Conservation (phyloP, 2,329 filamentous ascomycete species). For the Arthrinium phaeospermum region DNA sequence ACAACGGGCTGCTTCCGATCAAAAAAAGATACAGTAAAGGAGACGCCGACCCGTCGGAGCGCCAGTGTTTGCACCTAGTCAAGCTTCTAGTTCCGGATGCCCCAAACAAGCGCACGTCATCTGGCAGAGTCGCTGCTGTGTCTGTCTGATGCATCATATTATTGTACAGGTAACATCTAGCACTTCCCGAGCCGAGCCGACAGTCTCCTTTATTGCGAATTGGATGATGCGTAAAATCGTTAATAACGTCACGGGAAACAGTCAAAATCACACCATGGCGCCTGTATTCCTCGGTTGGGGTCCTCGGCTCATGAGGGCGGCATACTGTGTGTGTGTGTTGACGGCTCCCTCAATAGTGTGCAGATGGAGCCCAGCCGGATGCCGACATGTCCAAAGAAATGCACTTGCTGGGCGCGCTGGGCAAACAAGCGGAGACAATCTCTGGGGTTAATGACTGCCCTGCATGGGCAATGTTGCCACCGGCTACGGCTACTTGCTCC, state of each 20-base stretch:
- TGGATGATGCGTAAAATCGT: not conserved
- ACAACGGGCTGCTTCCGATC: not conserved
- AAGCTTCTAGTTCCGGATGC: not conserved
- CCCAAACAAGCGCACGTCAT: not conserved
- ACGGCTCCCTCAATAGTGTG: not conserved
- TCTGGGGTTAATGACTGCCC: slow-evolving; percentile 8
- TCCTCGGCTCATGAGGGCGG: not conserved
- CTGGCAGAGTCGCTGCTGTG: not conserved
- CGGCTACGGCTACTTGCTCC: not conserved
- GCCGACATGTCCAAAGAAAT: not conserved
- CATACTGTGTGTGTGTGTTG: not conserved
- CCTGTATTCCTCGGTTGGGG: not conserved
- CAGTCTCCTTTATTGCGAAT: not conserved
- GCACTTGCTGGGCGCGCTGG: not conserved
- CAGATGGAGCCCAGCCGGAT: not conserved
- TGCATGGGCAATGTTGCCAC: not conserved
- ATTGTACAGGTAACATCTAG: not conserved
- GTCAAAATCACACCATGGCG: not conserved
- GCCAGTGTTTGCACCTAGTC: not conserved
- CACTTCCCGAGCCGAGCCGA: slow-evolving; percentile 6
- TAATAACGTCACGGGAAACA: not conserved
- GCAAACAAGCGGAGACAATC: slow-evolving; percentile 10
- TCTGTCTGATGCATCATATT: not conserved
- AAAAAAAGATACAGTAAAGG: not conserved
- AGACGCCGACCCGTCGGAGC: not conserved